Evolutionary conservation across 2,329 filamentous ascomycete species (phyloP), one percentile per base, ranked within the genome.

Genomic region (Paracoccidioides brasiliensis): DNA sequence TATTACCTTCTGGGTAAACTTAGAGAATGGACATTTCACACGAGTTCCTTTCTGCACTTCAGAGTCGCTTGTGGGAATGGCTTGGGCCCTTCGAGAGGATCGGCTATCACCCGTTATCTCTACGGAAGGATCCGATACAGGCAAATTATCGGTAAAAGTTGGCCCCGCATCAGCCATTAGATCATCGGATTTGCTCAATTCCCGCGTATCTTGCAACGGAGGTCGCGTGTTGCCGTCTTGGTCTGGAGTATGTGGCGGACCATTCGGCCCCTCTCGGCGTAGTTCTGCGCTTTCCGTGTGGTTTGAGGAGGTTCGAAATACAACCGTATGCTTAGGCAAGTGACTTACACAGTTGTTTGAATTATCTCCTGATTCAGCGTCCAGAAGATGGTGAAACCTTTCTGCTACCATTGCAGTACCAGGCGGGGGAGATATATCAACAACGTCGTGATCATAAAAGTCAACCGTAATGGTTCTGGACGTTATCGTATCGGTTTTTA

Each of bases 371-470:
- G 76, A 14, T 64, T 76, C 43, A 68, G 70, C 33, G 75, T 70
- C 62, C 69, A 80, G 62, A 76, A 81, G 58, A 74, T 79, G 59
- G 75, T 78, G 59, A 48, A 74, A 70, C 35, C 67, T 67, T 62
- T 76, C 73, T 53, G 72, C 72, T 43, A 76, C 62, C 64, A 76
- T 69, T 55, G 70, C 70, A 1, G 72, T 74, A 4, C 74, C 74
- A 14, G 73, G 74, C 12, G 74, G 74, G 33, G 74, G 66, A 43
- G 67, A 64, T 46, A 76, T 72, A 48, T 74, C 69, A 28, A 70
- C 65, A 51, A 62, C 69, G 37, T 72, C 66, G 14, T 71, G 65
- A 58, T 74, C 72, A 55, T 68, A 74, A 15, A 76, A 68, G 57
- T 76, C 72, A 7, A 76, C 73, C 2, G 72, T 74, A 52, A 76